phyloP scores from a whole-genome alignment of 176 grass and related monocot species.

The Aegilops speltoides region DNA sequence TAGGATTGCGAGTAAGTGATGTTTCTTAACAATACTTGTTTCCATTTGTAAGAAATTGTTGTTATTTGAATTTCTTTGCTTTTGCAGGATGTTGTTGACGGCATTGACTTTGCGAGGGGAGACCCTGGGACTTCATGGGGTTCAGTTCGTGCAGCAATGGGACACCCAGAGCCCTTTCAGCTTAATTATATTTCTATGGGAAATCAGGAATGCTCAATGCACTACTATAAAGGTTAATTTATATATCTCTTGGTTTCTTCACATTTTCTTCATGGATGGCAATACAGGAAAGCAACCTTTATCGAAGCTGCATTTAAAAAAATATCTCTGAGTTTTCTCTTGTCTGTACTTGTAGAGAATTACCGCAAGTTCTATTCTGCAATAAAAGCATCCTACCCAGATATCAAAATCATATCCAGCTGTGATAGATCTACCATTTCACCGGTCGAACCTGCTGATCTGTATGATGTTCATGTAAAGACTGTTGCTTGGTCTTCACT shows the following conservation, averaged over 20 bases:
- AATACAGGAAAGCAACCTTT: background rate
- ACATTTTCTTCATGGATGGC: background rate
- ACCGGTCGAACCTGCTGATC: slow-evolving; percentile 68
- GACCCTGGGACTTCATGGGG: slow-evolving; percentile 68
- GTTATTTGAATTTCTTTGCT: slow-evolving; percentile 11
- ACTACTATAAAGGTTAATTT: slow-evolving; percentile 67
- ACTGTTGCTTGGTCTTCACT: slow-evolving; percentile 22
- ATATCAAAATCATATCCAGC: slow-evolving; percentile 78
- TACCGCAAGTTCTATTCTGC: slow-evolving; percentile 75
- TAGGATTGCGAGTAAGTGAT: background rate
- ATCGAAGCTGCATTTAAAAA: background rate
- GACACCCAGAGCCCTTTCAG: slow-evolving; percentile 81
- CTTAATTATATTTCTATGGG: slow-evolving; percentile 84
- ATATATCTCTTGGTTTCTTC: slow-evolving; percentile 7
- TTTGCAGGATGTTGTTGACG: slow-evolving; percentile 77
- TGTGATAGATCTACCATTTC: slow-evolving; percentile 71
- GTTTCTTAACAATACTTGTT: background rate
- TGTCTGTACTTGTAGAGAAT: slow-evolving; percentile 58
- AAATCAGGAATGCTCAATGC: slow-evolving; percentile 85
- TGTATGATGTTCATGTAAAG: slow-evolving; percentile 96
- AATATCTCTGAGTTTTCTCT: slow-evolving; percentile 9
- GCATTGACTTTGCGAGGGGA: slow-evolving; percentile 94
- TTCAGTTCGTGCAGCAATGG: slow-evolving; percentile 83
- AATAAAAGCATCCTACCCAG: slow-evolving; percentile 77
- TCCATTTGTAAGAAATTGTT: background rate